Evolutionary conservation across 768 basidiomycete species (phyloP).

Genomic region (Russula olivacea): DNA sequence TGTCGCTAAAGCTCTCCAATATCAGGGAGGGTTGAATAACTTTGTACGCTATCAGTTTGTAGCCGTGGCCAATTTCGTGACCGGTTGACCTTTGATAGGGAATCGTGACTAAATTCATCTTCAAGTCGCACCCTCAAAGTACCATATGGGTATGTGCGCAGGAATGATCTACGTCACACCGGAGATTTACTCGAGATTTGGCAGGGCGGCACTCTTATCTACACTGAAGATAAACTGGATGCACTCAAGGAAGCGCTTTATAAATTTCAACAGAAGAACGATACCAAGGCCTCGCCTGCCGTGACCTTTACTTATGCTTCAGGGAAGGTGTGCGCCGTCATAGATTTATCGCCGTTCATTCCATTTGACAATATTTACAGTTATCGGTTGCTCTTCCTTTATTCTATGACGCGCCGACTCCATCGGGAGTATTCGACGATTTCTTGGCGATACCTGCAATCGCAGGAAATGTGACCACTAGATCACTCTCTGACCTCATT

Average conservation of each 20-base stretch:
- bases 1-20: neutral
- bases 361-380: neutral
- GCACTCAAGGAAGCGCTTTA: neutral
- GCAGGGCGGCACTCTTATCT: neutral
- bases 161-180: too few relatives aligned
- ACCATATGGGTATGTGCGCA: constrained; percentile 28
- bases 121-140: constrained; percentile 24
- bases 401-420: constrained; percentile 25
- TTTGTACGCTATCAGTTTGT: neutral
- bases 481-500: neutral
- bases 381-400: neutral
- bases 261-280: neutral
- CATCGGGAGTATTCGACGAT: constrained; percentile 23
- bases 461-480: neutral
- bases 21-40: constrained; percentile 20
- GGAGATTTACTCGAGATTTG: neutral
- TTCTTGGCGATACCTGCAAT: constrained; percentile 16
- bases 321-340: neutral
- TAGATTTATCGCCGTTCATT: too few relatives aligned
- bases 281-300: neutral
- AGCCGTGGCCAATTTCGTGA: neutral
- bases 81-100: neutral
- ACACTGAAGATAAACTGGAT: neutral
- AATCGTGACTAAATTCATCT: constrained; percentile 9
- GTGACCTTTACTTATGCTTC: neutral